A percentile compares a stretch with the other conserved stretches of the same genome.
phyloP scores from a whole-genome alignment of 306 rosid species.

The Phaseolus lunatus region DNA sequence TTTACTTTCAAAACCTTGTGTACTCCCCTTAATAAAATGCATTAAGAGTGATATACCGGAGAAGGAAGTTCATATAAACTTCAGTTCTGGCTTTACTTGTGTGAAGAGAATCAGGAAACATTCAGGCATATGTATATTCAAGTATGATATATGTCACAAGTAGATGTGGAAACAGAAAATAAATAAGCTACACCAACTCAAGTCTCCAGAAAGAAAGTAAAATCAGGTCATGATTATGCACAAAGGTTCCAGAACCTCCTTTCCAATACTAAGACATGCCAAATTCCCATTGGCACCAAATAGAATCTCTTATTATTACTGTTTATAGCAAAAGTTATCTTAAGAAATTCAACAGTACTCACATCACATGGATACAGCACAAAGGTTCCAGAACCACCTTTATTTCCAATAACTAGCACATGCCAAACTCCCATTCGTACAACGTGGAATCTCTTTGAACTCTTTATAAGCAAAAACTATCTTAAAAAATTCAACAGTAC shows the following conservation, averaged over 20 bases:
- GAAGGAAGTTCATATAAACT: neutral
- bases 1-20: neutral
- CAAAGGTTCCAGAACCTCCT: neutral
- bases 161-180: no score
- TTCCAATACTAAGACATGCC: neutral
- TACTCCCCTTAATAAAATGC: neutral
- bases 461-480: neutral
- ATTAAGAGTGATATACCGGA: constrained; percentile 5
- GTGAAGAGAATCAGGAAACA: constrained; percentile 1
- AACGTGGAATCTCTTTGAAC: neutral
- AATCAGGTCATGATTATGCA: constrained; percentile 6
- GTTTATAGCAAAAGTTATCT: no score
- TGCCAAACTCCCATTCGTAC: neutral
- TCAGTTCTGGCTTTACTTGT: neutral
- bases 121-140: neutral
- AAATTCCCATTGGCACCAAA: no score
- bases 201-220: constrained; percentile 14
- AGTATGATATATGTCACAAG: neutral
- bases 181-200: neutral
- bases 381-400: neutral
- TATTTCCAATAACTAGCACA: neutral
- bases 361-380: neutral
- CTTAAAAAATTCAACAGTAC: constrained; percentile 1
- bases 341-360: no score
- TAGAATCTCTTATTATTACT: no score